Evolutionary conservation across 768 basidiomycete species (phyloP).

Genomic region (Royoungia palumana): DNA sequence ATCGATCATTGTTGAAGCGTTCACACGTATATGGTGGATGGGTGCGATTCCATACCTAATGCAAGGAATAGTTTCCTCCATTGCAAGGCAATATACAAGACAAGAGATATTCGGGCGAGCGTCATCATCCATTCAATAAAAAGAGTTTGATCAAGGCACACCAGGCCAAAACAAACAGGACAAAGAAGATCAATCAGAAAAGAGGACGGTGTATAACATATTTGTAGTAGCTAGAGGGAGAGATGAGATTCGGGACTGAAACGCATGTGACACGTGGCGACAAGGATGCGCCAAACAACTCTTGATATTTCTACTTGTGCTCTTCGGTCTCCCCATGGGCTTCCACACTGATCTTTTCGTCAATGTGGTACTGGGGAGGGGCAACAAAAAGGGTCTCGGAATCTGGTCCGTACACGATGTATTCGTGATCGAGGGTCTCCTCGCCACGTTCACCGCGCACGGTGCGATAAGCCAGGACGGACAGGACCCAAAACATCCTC

Average conservation of each 20-base stretch:
- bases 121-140: conserved; percentile 15
- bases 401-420: conserved; percentile 44
- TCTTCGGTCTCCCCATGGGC: conserved; percentile 10
- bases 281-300: not conserved
- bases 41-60: too few relatives aligned
- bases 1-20: too few relatives aligned
- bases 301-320: conserved; percentile 12
- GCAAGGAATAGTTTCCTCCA: not conserved
- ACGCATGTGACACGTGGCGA: not conserved
- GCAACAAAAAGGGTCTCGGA: conserved; percentile 47
- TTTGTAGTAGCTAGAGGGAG: conserved; percentile 9
- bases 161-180: conserved; percentile 1
- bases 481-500: conserved; percentile 75
- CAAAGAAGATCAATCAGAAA: conserved; percentile 7
- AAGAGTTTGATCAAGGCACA: not conserved
- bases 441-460: conserved; percentile 45
- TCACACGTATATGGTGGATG: too few relatives aligned
- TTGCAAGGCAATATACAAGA: conserved; percentile 3
- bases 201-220: not conserved
- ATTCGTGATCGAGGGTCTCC: conserved; percentile 38
- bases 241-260: not conserved
- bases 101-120: conserved; percentile 18
- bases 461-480: conserved; percentile 57
- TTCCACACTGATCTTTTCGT: conserved; percentile 45
- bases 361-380: conserved; percentile 59